Evolutionary conservation across 495 filamentous ascomycete genomes (phyloP), one percentile per base, ranked within the genome.

Genomic region (Thozetella sp.): DNA sequence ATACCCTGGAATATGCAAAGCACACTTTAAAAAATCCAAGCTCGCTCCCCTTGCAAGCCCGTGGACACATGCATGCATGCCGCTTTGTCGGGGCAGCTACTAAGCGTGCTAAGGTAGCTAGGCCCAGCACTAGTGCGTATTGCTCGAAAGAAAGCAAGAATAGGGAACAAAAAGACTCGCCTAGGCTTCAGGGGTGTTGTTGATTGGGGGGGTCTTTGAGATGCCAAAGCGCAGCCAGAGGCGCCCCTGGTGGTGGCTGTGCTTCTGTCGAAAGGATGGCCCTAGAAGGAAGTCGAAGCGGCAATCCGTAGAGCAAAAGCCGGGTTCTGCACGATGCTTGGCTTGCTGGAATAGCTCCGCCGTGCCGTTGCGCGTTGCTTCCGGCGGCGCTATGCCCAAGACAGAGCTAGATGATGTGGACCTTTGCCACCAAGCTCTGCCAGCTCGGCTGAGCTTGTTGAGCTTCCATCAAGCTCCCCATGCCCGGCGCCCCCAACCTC

Each of bases 1-100:
- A 48, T 48, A 48, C 43, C 43, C 43, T 48, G 43, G 43, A 48
- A 48, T 48, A 48, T 13, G n/a, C n/a, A n/a, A 13, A 19, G 43
- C 20, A n/a, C 43, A 48, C 43, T 9, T 10, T 48, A 3, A 10
- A 48, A 10, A n/a, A 48, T 3, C n/a, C 43, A n/a, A n/a, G n/a
- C n/a, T n/a, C n/a, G n/a, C n/a, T n/a, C n/a, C n/a, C n/a, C n/a
- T n/a, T n/a, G n/a, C n/a, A n/a, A n/a, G n/a, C n/a, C n/a, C n/a
- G n/a, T n/a, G n/a, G n/a, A n/a, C n/a, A n/a, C n/a, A n/a, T n/a
- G n/a, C n/a, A n/a, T n/a, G n/a, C n/a, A n/a, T n/a, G n/a, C n/a
- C n/a, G 43, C 43, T 48, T 4, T 48, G 43, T 48, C n/a, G 9
- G 43, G 43, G 43, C 43, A 48, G 43, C 30, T 37, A 37, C 30